Evolutionary conservation across 495 filamentous ascomycete genomes (phyloP).

Genomic region (Penicillium ochrochloron): DNA sequence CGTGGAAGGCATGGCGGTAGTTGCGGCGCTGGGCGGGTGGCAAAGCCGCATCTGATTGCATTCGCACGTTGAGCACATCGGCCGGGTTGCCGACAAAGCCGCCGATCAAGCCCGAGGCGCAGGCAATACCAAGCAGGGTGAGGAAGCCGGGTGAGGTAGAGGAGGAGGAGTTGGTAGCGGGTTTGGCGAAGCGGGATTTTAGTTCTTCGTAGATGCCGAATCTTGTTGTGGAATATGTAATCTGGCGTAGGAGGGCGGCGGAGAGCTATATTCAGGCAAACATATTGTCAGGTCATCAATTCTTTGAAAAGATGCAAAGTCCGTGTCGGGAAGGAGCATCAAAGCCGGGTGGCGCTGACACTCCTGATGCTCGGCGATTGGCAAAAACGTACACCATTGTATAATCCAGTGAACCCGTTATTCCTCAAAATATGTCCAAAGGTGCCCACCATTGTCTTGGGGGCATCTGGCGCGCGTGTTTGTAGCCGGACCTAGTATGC

Average conservation of each 20-base stretch:
- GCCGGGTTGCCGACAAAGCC: constrained; percentile 91
- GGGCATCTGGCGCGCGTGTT: constrained; percentile 69
- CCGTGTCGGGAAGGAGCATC: background rate
- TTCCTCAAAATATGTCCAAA: constrained; percentile 73
- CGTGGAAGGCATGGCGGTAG: constrained; percentile 88
- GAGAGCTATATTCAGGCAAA: constrained; percentile 63
- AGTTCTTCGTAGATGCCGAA: constrained; percentile 96
- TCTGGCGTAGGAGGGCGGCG: constrained; percentile 86
- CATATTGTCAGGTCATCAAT: constrained; percentile 18
- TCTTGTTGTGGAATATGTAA: constrained; percentile 89
- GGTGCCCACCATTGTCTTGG: constrained; percentile 78
- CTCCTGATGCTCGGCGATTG: background rate
- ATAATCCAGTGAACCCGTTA: constrained; percentile 74
- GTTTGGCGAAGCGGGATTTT: constrained; percentile 65
- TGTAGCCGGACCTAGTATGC: constrained; percentile 79
- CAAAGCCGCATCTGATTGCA: constrained; percentile 93
- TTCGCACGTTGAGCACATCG: constrained; percentile 95
- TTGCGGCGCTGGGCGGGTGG: constrained; percentile 75
- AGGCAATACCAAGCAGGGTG: constrained; percentile 78
- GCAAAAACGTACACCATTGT: constrained; percentile 67
- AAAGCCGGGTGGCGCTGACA: background rate
- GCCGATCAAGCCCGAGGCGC: constrained; percentile 82
- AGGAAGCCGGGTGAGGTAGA: constrained; percentile 61
- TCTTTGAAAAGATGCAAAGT: background rate
- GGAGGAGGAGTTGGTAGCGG: constrained; percentile 37